Evolutionary conservation across 2,329 filamentous ascomycete genomes (phyloP).

Genomic region (Plenodomus biglobosus): DNA sequence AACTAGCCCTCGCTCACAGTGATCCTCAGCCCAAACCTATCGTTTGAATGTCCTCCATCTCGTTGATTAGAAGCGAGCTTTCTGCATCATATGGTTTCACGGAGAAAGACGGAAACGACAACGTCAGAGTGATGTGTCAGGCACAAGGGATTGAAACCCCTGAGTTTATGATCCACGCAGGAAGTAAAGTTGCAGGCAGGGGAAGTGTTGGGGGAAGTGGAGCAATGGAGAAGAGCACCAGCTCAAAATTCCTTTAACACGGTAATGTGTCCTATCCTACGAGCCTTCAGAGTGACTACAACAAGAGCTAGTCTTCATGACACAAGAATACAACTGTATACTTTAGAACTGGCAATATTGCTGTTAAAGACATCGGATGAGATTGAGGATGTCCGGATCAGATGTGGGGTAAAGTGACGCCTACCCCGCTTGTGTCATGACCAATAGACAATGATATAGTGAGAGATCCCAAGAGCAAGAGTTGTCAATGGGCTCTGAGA

Average conservation of each 20-base stretch:
- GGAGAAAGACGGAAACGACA: slow-evolving; percentile 30
- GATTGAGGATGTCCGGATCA: neutral
- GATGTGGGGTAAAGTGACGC: neutral
- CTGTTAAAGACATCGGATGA: neutral
- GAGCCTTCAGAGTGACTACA: too few relatives aligned
- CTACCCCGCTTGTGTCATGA: neutral
- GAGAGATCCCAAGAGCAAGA: neutral
- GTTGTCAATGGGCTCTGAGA: neutral
- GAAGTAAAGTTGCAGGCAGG: slow-evolving; percentile 35
- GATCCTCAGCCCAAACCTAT: slow-evolving; percentile 32
- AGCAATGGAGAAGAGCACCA: too few relatives aligned
- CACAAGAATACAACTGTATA: too few relatives aligned
- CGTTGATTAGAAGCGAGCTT: slow-evolving; percentile 7
- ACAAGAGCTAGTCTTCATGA: too few relatives aligned
- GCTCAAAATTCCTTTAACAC: too few relatives aligned
- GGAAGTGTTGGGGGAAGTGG: too few relatives aligned
- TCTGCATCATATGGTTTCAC: slow-evolving; percentile 21
- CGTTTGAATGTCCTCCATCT: slow-evolving; percentile 28
- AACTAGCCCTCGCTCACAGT: slow-evolving; percentile 19
- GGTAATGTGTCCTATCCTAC: too few relatives aligned
- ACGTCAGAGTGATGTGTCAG: slow-evolving; percentile 24
- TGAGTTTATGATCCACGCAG: slow-evolving; percentile 28
- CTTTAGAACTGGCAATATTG: too few relatives aligned
- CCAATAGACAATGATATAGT: neutral
- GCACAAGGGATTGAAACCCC: slow-evolving; percentile 27